Evolutionary conservation across 768 basidiomycete species (phyloP).

Genomic region (Peribolospora kevripleyi): DNA sequence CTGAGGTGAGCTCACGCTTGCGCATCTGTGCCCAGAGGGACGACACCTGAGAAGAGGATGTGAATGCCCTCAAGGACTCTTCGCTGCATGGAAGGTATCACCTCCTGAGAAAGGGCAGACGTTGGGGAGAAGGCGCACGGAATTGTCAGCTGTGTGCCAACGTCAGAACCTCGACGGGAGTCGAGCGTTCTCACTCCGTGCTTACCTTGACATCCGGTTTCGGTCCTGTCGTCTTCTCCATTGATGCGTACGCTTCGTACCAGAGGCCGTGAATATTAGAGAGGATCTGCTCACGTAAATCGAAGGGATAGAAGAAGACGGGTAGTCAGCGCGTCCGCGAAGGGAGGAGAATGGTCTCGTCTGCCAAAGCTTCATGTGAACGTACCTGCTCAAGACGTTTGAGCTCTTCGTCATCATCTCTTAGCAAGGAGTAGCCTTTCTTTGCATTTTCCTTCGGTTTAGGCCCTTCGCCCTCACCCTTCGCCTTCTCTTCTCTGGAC

Average conservation of each 20-base stretch:
- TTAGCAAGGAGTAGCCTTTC: too few relatives aligned
- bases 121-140: constrained; percentile 8
- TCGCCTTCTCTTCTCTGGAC: too few relatives aligned
- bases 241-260: constrained; percentile 34
- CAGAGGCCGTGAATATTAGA: neutral
- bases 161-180: neutral
- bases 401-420: too few relatives aligned
- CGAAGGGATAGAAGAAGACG: too few relatives aligned
- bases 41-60: constrained; percentile 80
- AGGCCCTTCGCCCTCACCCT: too few relatives aligned
- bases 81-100: constrained; percentile 57
- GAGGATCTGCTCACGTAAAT: too few relatives aligned
- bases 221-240: constrained; percentile 40
- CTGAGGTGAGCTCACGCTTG: constrained; percentile 27
- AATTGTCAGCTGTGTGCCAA: too few relatives aligned
- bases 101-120: constrained; percentile 31
- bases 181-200: neutral
- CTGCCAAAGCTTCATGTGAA: too few relatives aligned
- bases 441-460: too few relatives aligned
- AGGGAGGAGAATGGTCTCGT: too few relatives aligned
- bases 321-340: too few relatives aligned
- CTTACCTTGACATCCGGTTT: constrained; percentile 50
- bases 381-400: too few relatives aligned
- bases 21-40: constrained; percentile 62
- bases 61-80: constrained; percentile 53